These are phyloP conservation scores for Xylariaceae sp. DNA, from an alignment of 2,329 filamentous ascomycete genomes.

Conservation along the genomic window DNA sequence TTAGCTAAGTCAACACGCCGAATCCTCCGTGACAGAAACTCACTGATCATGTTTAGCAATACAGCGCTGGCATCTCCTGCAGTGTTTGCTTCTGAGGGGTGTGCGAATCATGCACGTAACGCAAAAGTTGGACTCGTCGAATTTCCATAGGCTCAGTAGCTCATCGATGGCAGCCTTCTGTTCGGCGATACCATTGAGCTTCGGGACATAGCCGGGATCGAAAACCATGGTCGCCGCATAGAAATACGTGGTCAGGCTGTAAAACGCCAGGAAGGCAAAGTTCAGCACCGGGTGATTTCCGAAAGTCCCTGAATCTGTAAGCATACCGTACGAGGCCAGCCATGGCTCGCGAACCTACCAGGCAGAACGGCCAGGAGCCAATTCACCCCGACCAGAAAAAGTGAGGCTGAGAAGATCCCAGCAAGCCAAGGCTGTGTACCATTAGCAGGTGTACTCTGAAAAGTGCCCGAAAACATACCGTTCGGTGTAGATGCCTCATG, in stretches of 20 bases:
- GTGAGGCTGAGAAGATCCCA: conserved; percentile 81
- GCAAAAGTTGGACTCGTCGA: conserved; percentile 91
- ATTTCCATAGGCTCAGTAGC: conserved; percentile 76
- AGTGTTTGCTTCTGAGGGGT: conserved; percentile 92
- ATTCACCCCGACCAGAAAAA: conserved; percentile 72
- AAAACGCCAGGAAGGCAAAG: conserved; percentile 60
- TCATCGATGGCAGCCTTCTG: conserved; percentile 87
- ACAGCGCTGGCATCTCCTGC: conserved; percentile 81
- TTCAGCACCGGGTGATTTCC: conserved; percentile 66
- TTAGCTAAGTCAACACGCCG: conserved; percentile 22
- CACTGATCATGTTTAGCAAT: conserved; percentile 96
- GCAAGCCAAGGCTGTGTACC: conserved; percentile 72
- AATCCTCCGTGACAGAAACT: conserved; percentile 30
- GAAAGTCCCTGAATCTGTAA: conserved; percentile 50
- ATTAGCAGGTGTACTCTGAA: conserved; percentile 8
- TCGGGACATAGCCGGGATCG: conserved; percentile 90
- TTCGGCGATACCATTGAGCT: conserved; percentile 78
- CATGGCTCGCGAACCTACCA: conserved; percentile 37
- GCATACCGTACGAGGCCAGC: conserved; percentile 7
- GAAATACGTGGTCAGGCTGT: conserved; percentile 69
- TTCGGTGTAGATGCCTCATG: conserved; percentile 85
- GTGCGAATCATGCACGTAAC: conserved; percentile 90
- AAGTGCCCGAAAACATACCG: conserved; percentile 48
- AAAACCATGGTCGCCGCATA: conserved; percentile 78
- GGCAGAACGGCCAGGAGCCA: conserved; percentile 71